These are phyloP conservation scores for Lentithecium fluviatile DNA, from an alignment of 495 filamentous ascomycete genomes.

Conservation along the genomic window DNA sequence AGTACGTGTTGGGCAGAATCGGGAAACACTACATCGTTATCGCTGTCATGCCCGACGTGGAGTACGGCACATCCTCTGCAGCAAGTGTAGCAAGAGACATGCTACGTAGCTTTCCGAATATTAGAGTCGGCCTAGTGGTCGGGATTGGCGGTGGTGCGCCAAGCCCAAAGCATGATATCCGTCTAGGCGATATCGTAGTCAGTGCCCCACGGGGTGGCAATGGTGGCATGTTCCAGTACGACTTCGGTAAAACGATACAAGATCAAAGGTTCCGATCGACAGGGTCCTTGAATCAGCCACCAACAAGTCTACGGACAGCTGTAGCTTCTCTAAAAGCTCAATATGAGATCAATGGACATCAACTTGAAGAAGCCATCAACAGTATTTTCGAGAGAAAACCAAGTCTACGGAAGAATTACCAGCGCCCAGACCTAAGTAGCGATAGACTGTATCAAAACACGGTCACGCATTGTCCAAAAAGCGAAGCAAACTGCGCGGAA, in stretches of 20 bases:
- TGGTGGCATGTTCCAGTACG: constrained; percentile 41
- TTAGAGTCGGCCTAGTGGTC: constrained; percentile 24
- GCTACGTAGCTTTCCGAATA: constrained; percentile 19
- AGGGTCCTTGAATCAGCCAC: constrained; percentile 44
- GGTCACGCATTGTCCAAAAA: constrained; percentile 35
- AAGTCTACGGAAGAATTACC: constrained; percentile 14
- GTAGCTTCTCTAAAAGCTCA: constrained; percentile 22
- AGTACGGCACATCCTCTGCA: constrained; percentile 14
- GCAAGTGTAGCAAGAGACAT: constrained; percentile 22
- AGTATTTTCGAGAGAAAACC: constrained; percentile 3
- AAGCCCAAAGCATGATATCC: constrained; percentile 25
- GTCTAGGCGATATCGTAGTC: constrained; percentile 35
- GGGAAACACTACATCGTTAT: constrained; percentile 45
- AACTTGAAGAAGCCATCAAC: no score
- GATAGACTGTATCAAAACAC: constrained; percentile 43
- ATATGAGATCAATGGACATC: no score
- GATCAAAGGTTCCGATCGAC: constrained; percentile 34
- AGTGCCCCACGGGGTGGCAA: constrained; percentile 19
- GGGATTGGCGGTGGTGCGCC: constrained; percentile 26
- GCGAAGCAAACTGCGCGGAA: constrained; percentile 28
- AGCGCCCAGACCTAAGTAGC: constrained; percentile 11
- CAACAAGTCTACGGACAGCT: constrained; percentile 18
- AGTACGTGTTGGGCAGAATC: constrained; percentile 42
- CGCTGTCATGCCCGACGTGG: constrained; percentile 38
- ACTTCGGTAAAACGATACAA: constrained; percentile 37